Percentiles rank a stretch among this genome's conserved stretches.
phyloP scores from a whole-genome alignment of 164 flowering plant species.

The Cinnamomum micranthum region DNA sequence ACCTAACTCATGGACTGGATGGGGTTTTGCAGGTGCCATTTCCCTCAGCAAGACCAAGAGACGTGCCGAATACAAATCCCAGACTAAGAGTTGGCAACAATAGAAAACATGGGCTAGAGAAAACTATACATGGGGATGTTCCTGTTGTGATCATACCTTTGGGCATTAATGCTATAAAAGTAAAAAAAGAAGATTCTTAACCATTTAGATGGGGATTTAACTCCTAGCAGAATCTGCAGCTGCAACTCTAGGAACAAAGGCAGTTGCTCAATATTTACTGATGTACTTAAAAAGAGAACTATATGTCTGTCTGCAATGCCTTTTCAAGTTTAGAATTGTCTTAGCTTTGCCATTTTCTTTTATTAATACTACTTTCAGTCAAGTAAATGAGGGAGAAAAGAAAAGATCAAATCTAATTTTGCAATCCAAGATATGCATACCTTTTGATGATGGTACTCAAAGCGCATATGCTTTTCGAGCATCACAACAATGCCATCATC shows the following conservation, averaged over 20 bases:
- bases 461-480: constrained; percentile 57
- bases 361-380: background rate
- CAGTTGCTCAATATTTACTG: background rate
- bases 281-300: background rate
- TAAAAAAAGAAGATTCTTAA: background rate
- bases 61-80: too few species aligned
- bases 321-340: background rate
- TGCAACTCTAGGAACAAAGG: background rate
- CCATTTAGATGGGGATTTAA: background rate
- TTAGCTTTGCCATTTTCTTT: background rate
- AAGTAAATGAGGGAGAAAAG: background rate
- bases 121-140: background rate
- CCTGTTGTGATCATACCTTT: background rate
- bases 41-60: background rate
- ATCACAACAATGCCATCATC: constrained; percentile 47
- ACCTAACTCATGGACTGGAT: background rate
- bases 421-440: constrained; percentile 25
- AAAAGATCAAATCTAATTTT: background rate
- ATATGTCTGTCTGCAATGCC: background rate
- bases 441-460: constrained; percentile 65
- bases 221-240: background rate
- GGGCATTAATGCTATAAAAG: too few species aligned
- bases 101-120: background rate
- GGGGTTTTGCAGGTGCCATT: background rate
- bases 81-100: background rate